Conservation (phyloP, 2,329 filamentous ascomycete genomes). For the Hysterium pulicare region DNA sequence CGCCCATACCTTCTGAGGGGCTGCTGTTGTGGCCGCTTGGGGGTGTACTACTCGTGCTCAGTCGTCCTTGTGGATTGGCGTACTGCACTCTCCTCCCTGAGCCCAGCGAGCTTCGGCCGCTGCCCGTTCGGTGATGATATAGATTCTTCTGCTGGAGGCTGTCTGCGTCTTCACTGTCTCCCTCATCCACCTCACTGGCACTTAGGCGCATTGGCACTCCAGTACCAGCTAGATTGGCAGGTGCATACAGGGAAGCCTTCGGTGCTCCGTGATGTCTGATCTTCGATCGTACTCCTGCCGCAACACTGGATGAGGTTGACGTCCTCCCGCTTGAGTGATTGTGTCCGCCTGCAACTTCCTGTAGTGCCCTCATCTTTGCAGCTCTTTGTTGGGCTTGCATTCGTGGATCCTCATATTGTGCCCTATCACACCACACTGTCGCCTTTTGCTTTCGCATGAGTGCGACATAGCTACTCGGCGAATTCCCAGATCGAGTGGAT, state of each 20-base stretch:
- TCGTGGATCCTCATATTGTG: constrained; percentile 87
- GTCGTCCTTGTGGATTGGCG: constrained; percentile 42
- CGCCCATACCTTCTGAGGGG: constrained; percentile 35
- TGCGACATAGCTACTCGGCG: constrained; percentile 79
- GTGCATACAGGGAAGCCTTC: constrained; percentile 73
- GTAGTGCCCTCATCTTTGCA: constrained; percentile 80
- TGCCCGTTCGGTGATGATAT: constrained; percentile 68
- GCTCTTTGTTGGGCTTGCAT: constrained; percentile 77
- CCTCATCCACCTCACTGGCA: constrained; percentile 92
- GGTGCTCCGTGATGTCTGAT: constrained; percentile 84
- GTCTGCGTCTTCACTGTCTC: constrained; percentile 71
- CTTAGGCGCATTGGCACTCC: constrained; percentile 89
- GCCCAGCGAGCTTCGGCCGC: constrained; percentile 65
- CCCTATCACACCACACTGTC: constrained; percentile 95
- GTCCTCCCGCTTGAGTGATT: constrained; percentile 37
- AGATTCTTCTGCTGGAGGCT: constrained; percentile 33
- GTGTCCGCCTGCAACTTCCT: constrained; percentile 70
- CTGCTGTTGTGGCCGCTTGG: constrained; percentile 45
- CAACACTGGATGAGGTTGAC: constrained; percentile 36
- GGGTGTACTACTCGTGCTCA: constrained; percentile 53
- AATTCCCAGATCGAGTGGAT: constrained; percentile 69
- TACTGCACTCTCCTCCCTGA: constrained; percentile 38
- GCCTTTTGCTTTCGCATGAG: constrained; percentile 96
- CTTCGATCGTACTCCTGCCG: constrained; percentile 67
- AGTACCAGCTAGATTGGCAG: constrained; percentile 69